Conservation (phyloP, 768 basidiomycete genomes). For the Sarcodon aspratus region DNA sequence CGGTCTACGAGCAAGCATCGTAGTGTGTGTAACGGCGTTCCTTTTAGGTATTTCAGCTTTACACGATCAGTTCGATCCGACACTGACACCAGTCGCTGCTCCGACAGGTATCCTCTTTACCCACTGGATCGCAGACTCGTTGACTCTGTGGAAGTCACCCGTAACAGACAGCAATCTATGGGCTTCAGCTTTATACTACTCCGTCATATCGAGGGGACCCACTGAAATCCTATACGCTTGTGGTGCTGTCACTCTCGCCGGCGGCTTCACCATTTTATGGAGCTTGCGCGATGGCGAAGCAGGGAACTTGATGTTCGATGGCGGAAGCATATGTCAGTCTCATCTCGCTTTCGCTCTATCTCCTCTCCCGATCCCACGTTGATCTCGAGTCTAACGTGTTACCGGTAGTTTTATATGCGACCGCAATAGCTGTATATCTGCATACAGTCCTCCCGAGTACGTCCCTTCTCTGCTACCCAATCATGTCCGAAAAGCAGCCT, state of each 20-base stretch:
- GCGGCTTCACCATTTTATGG: constrained; percentile 61
- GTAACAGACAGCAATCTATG: constrained; percentile 77
- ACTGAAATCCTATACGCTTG: constrained; percentile 44
- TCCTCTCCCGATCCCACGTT: neutral
- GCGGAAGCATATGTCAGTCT: constrained; percentile 73
- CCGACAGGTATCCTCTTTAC: constrained; percentile 66
- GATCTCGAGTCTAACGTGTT: neutral
- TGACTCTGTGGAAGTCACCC: constrained; percentile 83
- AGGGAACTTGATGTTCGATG: constrained; percentile 86
- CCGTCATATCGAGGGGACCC: constrained; percentile 61
- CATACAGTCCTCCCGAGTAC: constrained; percentile 73
- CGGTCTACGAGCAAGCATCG: constrained; percentile 64
- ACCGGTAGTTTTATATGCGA: constrained; percentile 58
- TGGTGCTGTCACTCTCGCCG: constrained; percentile 41
- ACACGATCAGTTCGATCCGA: neutral
- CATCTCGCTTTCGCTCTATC: neutral
- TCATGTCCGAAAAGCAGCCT: neutral
- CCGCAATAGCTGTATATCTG: constrained; percentile 60
- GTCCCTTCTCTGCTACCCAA: constrained; percentile 14
- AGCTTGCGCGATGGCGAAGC: constrained; percentile 69
- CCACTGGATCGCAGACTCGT: constrained; percentile 89
- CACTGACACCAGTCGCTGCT: neutral
- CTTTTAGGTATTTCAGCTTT: constrained; percentile 44
- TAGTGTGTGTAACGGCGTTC: constrained; percentile 71
- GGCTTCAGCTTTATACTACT: constrained; percentile 76